phyloP scores from a whole-genome alignment of 176 grass and related monocot genomes.

The Zoysia pacifica region DNA sequence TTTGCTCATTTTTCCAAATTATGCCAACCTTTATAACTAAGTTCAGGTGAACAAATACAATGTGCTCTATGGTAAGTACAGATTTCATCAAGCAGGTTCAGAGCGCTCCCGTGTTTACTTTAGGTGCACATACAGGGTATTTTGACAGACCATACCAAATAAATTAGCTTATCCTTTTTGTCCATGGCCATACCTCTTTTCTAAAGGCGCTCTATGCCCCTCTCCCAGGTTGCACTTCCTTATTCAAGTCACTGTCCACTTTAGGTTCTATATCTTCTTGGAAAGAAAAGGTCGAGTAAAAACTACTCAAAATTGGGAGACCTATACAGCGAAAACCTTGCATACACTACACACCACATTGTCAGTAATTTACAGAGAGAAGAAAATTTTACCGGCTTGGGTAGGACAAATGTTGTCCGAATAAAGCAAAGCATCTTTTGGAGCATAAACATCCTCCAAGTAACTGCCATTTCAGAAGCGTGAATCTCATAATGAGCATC shows the following conservation, averaged over 20 bases:
- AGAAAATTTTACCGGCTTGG: constrained; percentile 46
- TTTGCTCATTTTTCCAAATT: not conserved
- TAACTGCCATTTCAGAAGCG: constrained; percentile 56
- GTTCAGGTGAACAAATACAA: not conserved
- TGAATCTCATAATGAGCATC: constrained; percentile 16
- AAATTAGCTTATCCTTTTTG: constrained; percentile 42
- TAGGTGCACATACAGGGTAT: not conserved
- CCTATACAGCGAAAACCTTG: not conserved
- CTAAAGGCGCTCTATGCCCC: constrained; percentile 62
- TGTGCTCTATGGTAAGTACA: not conserved
- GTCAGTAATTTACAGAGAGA: not conserved
- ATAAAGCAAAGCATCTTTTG: constrained; percentile 37
- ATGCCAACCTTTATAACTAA: not conserved
- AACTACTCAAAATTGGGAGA: constrained; percentile 27
- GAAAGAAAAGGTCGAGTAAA: constrained; percentile 41
- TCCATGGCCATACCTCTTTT: constrained; percentile 71
- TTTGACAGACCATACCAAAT: not conserved
- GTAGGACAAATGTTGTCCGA: constrained; percentile 38
- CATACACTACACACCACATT: constrained; percentile 2
- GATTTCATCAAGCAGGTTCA: not conserved
- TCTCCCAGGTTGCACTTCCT: constrained; percentile 43
- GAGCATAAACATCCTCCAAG: constrained; percentile 47
- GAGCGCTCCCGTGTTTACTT: not conserved
- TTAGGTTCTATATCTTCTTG: constrained; percentile 55
- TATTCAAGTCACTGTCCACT: constrained; percentile 39